Conservation (phyloP, 257 asterid species). For the Petrea volubilis region DNA sequence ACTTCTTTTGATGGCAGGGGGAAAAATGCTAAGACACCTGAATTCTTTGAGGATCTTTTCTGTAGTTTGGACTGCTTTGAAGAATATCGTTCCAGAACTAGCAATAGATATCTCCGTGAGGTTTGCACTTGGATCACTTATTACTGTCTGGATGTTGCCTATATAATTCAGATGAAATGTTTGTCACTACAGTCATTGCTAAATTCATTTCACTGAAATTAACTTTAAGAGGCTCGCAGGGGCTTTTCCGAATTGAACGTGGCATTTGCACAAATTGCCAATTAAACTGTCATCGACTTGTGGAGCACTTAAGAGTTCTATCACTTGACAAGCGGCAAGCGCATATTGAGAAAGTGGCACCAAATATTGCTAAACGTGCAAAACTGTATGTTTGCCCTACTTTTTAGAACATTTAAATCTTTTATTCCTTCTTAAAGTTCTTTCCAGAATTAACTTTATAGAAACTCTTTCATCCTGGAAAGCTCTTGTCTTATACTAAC, state of each 20-base stretch:
- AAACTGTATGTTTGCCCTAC: constrained; percentile 55
- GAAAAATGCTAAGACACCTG: constrained; percentile 64
- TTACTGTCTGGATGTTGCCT: constrained; percentile 1
- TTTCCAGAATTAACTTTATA: neutral
- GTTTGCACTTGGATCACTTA: constrained; percentile 38
- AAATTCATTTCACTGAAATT: constrained; percentile 20
- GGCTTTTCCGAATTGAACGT: constrained; percentile 76
- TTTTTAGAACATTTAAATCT: neutral
- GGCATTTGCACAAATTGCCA: constrained; percentile 83
- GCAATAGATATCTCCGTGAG: constrained; percentile 73
- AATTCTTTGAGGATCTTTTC: constrained; percentile 90
- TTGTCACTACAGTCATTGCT: constrained; percentile 14
- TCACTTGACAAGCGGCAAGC: constrained; percentile 64
- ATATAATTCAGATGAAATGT: constrained; percentile 7
- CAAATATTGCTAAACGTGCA: constrained; percentile 55
- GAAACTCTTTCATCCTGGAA: neutral
- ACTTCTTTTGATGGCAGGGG: constrained; percentile 57
- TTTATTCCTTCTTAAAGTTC: constrained; percentile 9
- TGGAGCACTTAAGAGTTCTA: constrained; percentile 63
- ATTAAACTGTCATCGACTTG: constrained; percentile 84
- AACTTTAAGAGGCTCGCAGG: constrained; percentile 49
- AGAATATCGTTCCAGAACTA: constrained; percentile 82
- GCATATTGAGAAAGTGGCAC: constrained; percentile 66
- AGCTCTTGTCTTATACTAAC: neutral
- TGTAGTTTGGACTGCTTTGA: constrained; percentile 78